These are phyloP conservation scores for Penicillium verhagenii DNA, from an alignment of 495 filamentous ascomycete species.

Conservation along the genomic window DNA sequence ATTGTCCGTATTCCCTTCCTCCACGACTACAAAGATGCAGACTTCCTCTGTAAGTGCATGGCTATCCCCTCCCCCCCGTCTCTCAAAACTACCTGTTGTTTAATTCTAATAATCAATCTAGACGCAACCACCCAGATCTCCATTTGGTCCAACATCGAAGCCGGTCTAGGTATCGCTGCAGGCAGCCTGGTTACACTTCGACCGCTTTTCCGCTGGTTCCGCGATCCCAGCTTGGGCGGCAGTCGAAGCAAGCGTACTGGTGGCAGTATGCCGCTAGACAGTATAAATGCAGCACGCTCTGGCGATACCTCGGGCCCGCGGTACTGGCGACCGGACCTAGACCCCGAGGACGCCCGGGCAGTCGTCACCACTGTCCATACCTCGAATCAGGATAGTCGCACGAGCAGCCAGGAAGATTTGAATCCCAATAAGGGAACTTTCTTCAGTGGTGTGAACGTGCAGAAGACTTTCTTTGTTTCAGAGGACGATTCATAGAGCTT, in stretches of 20 bases:
- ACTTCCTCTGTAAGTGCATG: constrained; percentile 24
- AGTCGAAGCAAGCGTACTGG: constrained; percentile 28
- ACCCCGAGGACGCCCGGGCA: constrained; percentile 24
- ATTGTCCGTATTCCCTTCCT: constrained; percentile 36
- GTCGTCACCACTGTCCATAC: constrained; percentile 36
- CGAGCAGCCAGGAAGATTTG: constrained; percentile 41
- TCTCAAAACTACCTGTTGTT: no score
- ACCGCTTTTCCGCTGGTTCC: constrained; percentile 48
- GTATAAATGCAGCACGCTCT: constrained; percentile 25
- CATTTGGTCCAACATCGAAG: constrained; percentile 49
- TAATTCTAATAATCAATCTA: constrained; percentile 11
- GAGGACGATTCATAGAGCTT: constrained; percentile 14
- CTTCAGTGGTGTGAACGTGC: constrained; percentile 37
- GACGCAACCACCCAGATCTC: constrained; percentile 44
- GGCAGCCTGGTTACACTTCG: constrained; percentile 49
- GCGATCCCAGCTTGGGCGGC: constrained; percentile 30
- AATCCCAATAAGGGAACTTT: constrained; percentile 29
- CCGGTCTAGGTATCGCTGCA: constrained; percentile 45
- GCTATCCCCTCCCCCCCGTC: no score
- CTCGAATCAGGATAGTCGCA: constrained; percentile 25
- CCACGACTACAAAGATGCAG: constrained; percentile 14
- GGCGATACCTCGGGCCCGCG: constrained; percentile 20
- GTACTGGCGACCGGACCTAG: constrained; percentile 37
- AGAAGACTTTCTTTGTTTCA: constrained; percentile 41
- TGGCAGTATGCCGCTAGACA: constrained; percentile 35